These are phyloP conservation scores for Phytophthora pisi DNA, from an alignment of 352 stramenopile genomes.

Conservation along the genomic window DNA sequence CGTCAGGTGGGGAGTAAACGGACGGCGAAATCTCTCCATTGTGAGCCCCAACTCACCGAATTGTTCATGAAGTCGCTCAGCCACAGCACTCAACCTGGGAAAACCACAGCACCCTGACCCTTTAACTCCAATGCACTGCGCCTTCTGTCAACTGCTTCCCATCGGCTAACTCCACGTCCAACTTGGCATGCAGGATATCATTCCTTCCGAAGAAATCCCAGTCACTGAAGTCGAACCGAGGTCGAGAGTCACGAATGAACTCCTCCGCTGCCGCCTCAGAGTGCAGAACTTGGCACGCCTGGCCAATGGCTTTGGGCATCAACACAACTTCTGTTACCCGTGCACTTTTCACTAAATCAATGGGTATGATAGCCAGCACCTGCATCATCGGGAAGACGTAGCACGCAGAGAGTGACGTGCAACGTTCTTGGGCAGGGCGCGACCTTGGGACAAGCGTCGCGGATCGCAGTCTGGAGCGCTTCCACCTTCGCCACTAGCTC, in stretches of 20 bases:
- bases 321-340: neutral
- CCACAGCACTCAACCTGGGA: slow-evolving; percentile 33
- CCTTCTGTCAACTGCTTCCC: slow-evolving; percentile 3
- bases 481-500: slow-evolving; percentile 28
- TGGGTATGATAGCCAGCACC: slow-evolving; percentile 4
- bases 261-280: slow-evolving; percentile 7
- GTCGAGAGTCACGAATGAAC: slow-evolving; percentile 15
- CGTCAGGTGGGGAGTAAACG: slow-evolving; percentile 52
- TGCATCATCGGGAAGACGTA: slow-evolving; percentile 38
- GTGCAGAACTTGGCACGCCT: slow-evolving; percentile 32
- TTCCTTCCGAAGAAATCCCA: slow-evolving; percentile 51
- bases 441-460: slow-evolving; percentile 28
- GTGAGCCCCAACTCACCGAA: slow-evolving; percentile 35
- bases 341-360: neutral
- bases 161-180: slow-evolving; percentile 25
- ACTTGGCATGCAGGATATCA: slow-evolving; percentile 41
- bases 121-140: neutral
- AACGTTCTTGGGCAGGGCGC: slow-evolving; percentile 38
- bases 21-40: slow-evolving; percentile 35
- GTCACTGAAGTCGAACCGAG: slow-evolving; percentile 32
- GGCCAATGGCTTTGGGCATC: slow-evolving; percentile 22
- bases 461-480: slow-evolving; percentile 37
- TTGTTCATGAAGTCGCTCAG: slow-evolving; percentile 32
- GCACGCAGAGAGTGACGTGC: slow-evolving; percentile 56
- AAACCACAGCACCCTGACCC: neutral